Evolutionary conservation across 495 filamentous ascomycete species (phyloP).

Genomic region (Aspergillus cavernicola): DNA sequence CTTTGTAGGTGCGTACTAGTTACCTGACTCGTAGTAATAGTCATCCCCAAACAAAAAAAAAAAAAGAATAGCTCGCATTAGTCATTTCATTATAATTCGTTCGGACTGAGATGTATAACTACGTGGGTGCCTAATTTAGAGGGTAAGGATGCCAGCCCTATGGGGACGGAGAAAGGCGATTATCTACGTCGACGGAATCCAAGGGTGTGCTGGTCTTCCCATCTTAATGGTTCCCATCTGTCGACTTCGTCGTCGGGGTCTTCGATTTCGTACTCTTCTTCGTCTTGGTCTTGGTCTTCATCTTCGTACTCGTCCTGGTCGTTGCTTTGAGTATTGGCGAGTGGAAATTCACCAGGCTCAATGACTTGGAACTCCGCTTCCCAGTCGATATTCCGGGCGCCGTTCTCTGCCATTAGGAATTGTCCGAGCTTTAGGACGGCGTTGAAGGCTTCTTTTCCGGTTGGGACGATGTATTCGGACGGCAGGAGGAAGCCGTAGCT

Average conservation of each 20-base stretch:
- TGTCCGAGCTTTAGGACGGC: constrained; percentile 77
- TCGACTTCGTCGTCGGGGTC: background rate
- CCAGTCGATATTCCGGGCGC: constrained; percentile 13
- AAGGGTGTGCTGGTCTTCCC: constrained; percentile 6
- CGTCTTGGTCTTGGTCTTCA: constrained; percentile 1
- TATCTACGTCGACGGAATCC: constrained; percentile 11
- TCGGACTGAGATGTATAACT: too few relatives aligned
- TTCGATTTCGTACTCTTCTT: background rate
- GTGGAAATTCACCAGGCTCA: background rate
- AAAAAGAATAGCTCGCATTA: too few relatives aligned
- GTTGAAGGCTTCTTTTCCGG: constrained; percentile 79
- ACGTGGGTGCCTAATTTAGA: too few relatives aligned
- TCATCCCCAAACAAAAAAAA: too few relatives aligned
- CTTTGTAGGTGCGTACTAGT: too few relatives aligned
- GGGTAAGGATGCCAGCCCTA: background rate
- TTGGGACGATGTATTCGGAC: constrained; percentile 81
- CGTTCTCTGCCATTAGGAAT: constrained; percentile 54
- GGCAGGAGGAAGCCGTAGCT: constrained; percentile 93
- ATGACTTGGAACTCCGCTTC: constrained; percentile 19
- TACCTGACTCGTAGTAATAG: too few relatives aligned
- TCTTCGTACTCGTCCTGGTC: background rate
- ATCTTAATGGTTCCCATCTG: background rate
- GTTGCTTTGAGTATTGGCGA: background rate
- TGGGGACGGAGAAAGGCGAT: background rate
- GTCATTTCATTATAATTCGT: too few relatives aligned